Evolutionary conservation across 2,329 filamentous ascomycete genomes (phyloP).

Genomic region (Fusarium napiforme): DNA sequence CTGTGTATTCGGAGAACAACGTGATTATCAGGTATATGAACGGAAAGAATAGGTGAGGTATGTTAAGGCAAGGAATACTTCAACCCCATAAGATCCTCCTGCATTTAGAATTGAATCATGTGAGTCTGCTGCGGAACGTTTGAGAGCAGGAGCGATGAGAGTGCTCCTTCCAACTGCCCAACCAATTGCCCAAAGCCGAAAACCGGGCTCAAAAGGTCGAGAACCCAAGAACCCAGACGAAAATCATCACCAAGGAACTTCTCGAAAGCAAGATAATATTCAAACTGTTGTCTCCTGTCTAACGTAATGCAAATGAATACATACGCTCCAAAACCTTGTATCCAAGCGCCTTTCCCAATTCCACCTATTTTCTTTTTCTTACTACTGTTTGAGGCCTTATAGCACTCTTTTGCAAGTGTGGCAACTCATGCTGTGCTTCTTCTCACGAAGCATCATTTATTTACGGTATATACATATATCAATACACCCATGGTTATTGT

Average conservation of each 20-base stretch:
- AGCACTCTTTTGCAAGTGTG: not conserved
- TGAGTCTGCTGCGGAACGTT: not conserved
- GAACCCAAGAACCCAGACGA: not conserved
- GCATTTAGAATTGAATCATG: conserved; percentile 6
- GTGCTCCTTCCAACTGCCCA: conserved; percentile 8
- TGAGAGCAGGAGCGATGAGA: conserved; percentile 5
- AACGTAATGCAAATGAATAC: conserved; percentile 28
- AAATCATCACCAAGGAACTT: not conserved
- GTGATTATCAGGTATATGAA: not conserved
- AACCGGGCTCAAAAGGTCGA: not conserved
- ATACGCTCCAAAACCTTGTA: conserved; percentile 31
- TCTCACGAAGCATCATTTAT: not conserved
- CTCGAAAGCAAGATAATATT: not conserved
- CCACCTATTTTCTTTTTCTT: conserved; percentile 22
- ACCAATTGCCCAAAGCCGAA: not conserved
- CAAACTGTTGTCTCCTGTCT: conserved; percentile 30
- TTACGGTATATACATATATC: not conserved
- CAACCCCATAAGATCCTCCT: not conserved
- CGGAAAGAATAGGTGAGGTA: not conserved
- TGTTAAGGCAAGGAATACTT: not conserved
- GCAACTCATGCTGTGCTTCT: conserved; percentile 1
- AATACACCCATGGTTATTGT: conserved; percentile 27
- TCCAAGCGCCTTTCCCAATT: conserved; percentile 29
- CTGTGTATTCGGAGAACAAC: not conserved
- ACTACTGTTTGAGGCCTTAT: conserved; percentile 5